Base-by-base conservation (phyloP, 2,329 filamentous ascomycete species). In the Penicillium concentricum region DNA sequence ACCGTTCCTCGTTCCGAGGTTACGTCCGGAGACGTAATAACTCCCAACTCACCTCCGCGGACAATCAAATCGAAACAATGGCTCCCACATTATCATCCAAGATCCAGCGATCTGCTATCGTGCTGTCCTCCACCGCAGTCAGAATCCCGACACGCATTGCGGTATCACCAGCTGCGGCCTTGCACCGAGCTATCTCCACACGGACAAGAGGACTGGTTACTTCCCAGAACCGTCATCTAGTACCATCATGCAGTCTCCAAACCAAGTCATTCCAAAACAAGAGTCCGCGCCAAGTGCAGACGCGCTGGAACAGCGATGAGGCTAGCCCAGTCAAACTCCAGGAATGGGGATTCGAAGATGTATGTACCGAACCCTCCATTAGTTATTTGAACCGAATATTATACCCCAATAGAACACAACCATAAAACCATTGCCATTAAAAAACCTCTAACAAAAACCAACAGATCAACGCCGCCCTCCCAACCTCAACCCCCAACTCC, bases 381-480 rank as follows among this genome's bases (percentile, higher is more conserved):
- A 41, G 24, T 16, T 15, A 8, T 13, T 46, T 12, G 15, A 24
- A 12, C 3, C 18, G 2, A 46, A 34, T 5, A 24, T 6, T 13
- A 5, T 32, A 15, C 12, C 28, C 28, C 41, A 28, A 45, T 32
- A 13, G 7, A 38, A 5, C n/a, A 16, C 1, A 48, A 6, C 4
- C 6, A 24, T 9, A 4, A 16, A 20, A 2, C 16, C 18, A 45
- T 32, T 32, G 3, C 39, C 44, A 1, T 48, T 5, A 10, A 41
- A 42, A 26, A 45, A 2, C 42, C 13, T 15, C 44, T 52, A 54
- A 35, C n/a, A 43, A 49, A 34, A 45, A 10, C 30, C 24, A 35
- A 34, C 38, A 76, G 75, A 74, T 77, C 47, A 76, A 65, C 34
- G 58, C 72, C 45, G 52, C 68, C 49, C 69, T 76, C 53, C 71